Evolutionary conservation across 768 basidiomycete species (phyloP), one percentile per base, ranked within the genome.

Genomic region (Cyathus striatus): DNA sequence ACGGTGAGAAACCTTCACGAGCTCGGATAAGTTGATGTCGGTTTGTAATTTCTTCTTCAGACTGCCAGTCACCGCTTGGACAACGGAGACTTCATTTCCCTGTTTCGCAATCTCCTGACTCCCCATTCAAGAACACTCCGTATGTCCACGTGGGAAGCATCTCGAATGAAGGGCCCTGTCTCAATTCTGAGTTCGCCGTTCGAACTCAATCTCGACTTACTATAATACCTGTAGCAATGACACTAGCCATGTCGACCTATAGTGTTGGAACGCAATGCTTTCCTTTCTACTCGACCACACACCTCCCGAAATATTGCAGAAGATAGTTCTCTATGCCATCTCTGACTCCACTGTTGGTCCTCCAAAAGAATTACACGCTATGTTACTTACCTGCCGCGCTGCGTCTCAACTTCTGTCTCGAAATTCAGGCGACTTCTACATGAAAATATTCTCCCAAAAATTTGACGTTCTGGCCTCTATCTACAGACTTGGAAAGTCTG

Each of bases 391-490:
- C 22, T 70, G 63, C 53, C 64, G 59, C 18, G 54, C 57, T 32
- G 55, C 65, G 20, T 45, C 62, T 32, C 17, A 50, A 5, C 55
- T 62, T n/a, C 51, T 57, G 16, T 47, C 49, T 39, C 51, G 39
- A 39, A 52, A 48, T 44, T 53, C 45, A 47, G 59, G 49, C 50
- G 61, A 47, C 46, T 59, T 58, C 40, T 73, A 54, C 62, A 53
- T 65, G 2, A 52, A 61, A 32, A 52, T 75, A 18, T 76, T 80
- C 49, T 49, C 60, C 12, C 57, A 64, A n/a, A 67, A 66, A 38
- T 81, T 83, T 38, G 78, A 82, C 49, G 49, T 64, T 14, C 57
- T 57, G 3, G 68, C 72, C 2, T 68, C 73, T 10, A 45, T 60
- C 23, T 58, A 63, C 24, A 68, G 75, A 37, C 59, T 76, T 16